These are phyloP conservation scores for Botryotinia narcissicola DNA, from an alignment of 2,329 filamentous ascomycete genomes.

Conservation along the genomic window DNA sequence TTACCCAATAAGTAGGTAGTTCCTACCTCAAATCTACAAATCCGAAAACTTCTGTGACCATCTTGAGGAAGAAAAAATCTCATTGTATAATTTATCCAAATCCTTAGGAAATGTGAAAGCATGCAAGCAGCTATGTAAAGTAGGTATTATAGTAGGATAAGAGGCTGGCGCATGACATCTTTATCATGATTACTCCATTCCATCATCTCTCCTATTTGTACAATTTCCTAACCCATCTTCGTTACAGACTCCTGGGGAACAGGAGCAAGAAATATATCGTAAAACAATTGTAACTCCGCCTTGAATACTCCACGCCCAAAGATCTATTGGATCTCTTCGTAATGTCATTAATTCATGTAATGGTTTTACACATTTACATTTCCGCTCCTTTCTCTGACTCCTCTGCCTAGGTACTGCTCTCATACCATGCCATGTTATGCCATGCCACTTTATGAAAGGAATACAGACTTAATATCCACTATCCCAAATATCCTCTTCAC, in stretches of 20 bases:
- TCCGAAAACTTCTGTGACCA: background rate
- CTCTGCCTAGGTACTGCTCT: background rate
- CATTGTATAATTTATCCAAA: background rate
- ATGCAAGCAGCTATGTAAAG: background rate
- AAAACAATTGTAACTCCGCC: background rate
- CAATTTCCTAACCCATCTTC: background rate
- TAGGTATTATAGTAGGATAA: background rate
- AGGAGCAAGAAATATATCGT: background rate
- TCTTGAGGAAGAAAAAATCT: background rate
- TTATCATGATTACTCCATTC: background rate
- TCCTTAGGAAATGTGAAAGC: background rate
- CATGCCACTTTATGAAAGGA: background rate
- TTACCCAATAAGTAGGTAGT: no score
- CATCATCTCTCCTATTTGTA: background rate
- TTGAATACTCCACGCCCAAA: background rate
- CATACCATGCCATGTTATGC: background rate
- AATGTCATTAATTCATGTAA: background rate
- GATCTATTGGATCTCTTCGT: background rate
- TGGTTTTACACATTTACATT: background rate
- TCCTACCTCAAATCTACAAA: background rate
- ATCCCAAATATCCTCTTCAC: conserved; percentile 62
- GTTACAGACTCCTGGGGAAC: background rate
- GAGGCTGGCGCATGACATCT: background rate
- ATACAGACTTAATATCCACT: conserved; percentile 33
- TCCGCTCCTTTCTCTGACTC: background rate